These are phyloP conservation scores for Rubia balearica DNA, from an alignment of 305 asterid species.

Conservation along the genomic window DNA sequence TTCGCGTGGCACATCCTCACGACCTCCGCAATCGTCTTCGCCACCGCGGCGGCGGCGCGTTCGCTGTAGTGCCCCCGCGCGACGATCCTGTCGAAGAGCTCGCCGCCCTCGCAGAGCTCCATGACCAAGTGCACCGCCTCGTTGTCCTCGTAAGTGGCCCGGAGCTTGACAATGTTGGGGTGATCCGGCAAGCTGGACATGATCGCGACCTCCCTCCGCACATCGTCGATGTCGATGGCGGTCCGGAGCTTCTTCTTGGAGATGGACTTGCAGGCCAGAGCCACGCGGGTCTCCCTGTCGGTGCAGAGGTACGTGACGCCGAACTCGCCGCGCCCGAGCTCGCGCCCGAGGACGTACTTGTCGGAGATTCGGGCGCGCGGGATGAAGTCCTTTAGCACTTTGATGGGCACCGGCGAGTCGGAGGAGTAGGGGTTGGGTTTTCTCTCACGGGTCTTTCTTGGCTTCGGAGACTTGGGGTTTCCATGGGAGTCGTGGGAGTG, in stretches of 20 bases:
- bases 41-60: conserved; percentile 76
- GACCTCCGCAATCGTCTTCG: conserved; percentile 81
- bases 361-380: conserved; percentile 64
- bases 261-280: conserved; percentile 86
- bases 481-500: conserved; percentile 1
- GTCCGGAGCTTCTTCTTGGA: conserved; percentile 91
- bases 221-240: conserved; percentile 89
- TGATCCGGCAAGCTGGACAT: conserved; percentile 94
- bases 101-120: conserved; percentile 98
- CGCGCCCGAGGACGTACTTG: conserved; percentile 85
- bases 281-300: conserved; percentile 69
- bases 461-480: conserved; percentile 23
- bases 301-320: conserved; percentile 93
- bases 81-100: conserved; percentile 82
- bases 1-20: conserved; percentile 87
- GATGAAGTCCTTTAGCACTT: conserved; percentile 68
- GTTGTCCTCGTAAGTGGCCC: conserved; percentile 85
- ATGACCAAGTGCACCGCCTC: conserved; percentile 94
- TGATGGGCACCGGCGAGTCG: conserved; percentile 48
- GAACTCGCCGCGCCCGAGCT: conserved; percentile 95
- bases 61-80: conserved; percentile 98
- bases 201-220: conserved; percentile 87
- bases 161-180: conserved; percentile 63
- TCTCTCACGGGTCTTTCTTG: conserved; percentile 35
- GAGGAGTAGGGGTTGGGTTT: conserved; percentile 62